Percentiles rank a stretch among this genome's conserved stretches.
Evolutionary conservation across 352 stramenopile genomes (phyloP).

Genomic region (Globisporangium uncinulatum): DNA sequence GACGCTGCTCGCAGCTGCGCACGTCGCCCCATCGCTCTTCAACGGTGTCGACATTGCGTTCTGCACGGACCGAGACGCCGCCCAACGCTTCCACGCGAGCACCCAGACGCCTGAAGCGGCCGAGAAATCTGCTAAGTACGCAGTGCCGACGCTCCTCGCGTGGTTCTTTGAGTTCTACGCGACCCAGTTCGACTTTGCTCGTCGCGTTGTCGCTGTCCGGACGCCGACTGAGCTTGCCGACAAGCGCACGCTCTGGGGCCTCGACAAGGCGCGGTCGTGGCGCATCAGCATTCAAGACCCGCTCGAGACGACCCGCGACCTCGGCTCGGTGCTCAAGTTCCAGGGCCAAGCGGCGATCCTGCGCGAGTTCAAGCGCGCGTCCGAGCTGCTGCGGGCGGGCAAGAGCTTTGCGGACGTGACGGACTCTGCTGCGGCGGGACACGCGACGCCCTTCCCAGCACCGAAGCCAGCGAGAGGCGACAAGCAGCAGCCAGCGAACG

Average conservation of each 20-base stretch:
- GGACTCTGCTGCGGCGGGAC: slow-evolving; percentile 15
- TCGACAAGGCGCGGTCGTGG: slow-evolving; percentile 57
- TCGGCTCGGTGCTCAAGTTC: slow-evolving; percentile 74
- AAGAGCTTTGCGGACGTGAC: slow-evolving; percentile 47
- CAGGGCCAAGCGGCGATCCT: slow-evolving; percentile 60
- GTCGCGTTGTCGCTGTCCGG: slow-evolving; percentile 91
- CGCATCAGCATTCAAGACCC: slow-evolving; percentile 85
- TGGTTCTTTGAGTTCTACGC: slow-evolving; percentile 97
- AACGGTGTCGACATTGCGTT: slow-evolving; percentile 75
- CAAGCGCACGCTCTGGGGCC: slow-evolving; percentile 44
- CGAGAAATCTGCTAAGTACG: slow-evolving; percentile 2
- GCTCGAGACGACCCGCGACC: slow-evolving; percentile 68
- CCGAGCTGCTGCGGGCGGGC: slow-evolving; percentile 34
- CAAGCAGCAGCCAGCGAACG: slow-evolving; percentile 4
- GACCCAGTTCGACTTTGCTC: slow-evolving; percentile 94
- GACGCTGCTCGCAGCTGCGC: slow-evolving; percentile 31
- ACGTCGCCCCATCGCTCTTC: slow-evolving; percentile 26
- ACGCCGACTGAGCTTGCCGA: slow-evolving; percentile 23
- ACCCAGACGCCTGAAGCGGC: background rate
- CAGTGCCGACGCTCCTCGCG: slow-evolving; percentile 81
- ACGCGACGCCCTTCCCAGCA: slow-evolving; percentile 1
- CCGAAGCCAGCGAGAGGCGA: slow-evolving; percentile 4
- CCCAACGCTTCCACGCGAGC: slow-evolving; percentile 34
- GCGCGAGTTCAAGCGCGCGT: slow-evolving; percentile 51
- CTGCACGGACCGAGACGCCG: slow-evolving; percentile 35